Evolutionary conservation across 306 rosid genomes (phyloP).

Genomic region (Boehmeria nivea): DNA sequence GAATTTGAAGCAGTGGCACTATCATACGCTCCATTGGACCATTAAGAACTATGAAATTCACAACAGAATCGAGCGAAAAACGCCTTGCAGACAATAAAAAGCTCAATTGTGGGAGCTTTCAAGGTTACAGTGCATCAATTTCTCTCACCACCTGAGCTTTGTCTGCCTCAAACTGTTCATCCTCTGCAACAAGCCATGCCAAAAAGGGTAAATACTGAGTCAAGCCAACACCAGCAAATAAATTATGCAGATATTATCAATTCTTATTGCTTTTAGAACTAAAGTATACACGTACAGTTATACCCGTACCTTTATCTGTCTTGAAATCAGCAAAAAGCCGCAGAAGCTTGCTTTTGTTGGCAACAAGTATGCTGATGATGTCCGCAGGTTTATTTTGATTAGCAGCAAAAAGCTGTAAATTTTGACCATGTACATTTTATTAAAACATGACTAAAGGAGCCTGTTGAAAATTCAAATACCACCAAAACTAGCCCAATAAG

Average conservation of each 20-base stretch:
- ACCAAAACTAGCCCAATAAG: neutral
- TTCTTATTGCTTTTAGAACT: no score
- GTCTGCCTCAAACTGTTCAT: constrained; percentile 92
- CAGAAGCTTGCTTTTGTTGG: constrained; percentile 85
- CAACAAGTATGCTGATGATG: constrained; percentile 66
- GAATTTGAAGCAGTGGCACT: constrained; percentile 1
- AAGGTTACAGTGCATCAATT: constrained; percentile 78
- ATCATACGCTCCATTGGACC: constrained; percentile 14
- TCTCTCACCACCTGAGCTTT: constrained; percentile 93
- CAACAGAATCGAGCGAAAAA: constrained; percentile 23
- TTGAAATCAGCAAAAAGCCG: constrained; percentile 90
- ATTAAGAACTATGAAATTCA: constrained; percentile 32
- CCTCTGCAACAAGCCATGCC: constrained; percentile 51
- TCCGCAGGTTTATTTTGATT: constrained; percentile 88
- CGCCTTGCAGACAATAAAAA: constrained; percentile 6
- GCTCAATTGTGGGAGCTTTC: constrained; percentile 33
- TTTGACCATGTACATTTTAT: constrained; percentile 17
- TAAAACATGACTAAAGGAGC: constrained; percentile 22
- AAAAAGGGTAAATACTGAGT: constrained; percentile 15
- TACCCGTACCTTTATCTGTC: constrained; percentile 63
- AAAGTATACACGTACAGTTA: neutral
- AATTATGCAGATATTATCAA: no score
- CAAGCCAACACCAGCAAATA: constrained; percentile 10
- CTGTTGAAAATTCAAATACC: neutral
- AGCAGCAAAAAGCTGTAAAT: constrained; percentile 83